Percentiles rank a stretch among this genome's conserved stretches.
These are phyloP conservation scores for Mortierella sp. DNA, from an alignment of 371 early-diverging fungal species.

Conservation along the genomic window DNA sequence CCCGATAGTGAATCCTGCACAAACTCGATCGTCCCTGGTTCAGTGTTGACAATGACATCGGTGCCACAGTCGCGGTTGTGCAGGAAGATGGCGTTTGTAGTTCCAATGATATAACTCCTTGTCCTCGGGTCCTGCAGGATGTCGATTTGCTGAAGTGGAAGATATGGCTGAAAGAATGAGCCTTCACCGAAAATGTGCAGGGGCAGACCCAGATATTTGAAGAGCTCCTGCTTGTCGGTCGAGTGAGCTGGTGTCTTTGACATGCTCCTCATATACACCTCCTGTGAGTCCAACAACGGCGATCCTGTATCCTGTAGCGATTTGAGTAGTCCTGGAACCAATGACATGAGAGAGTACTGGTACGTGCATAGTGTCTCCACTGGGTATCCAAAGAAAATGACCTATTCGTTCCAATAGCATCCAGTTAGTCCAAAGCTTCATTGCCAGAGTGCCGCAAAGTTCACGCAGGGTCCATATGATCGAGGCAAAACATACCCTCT, in stretches of 20 bases:
- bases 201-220: constrained; percentile 76
- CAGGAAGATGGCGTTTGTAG: constrained; percentile 85
- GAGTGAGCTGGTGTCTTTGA: constrained; percentile 56
- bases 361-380: constrained; percentile 85
- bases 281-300: constrained; percentile 52
- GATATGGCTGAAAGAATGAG: constrained; percentile 86
- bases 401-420: constrained; percentile 53
- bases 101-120: constrained; percentile 80
- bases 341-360: constrained; percentile 83
- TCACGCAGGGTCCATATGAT: not conserved
- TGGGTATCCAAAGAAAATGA: constrained; percentile 85
- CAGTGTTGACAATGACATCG: constrained; percentile 84
- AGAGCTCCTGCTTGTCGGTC: constrained; percentile 62
- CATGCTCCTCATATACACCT: constrained; percentile 55
- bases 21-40: constrained; percentile 81
- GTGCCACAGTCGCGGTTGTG: constrained; percentile 80
- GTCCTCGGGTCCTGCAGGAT: constrained; percentile 77
- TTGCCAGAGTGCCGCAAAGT: not conserved
- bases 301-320: constrained; percentile 56
- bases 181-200: constrained; percentile 83
- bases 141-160: constrained; percentile 90
- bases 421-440: not conserved
- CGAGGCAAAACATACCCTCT: constrained; percentile 60
- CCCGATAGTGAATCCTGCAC: constrained; percentile 69
- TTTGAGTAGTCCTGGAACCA: constrained; percentile 69